A percentile compares a stretch with the other conserved stretches of the same genome.
Conservation (phyloP, 129 eudicot genomes). For the Escallonia herrerae region DNA sequence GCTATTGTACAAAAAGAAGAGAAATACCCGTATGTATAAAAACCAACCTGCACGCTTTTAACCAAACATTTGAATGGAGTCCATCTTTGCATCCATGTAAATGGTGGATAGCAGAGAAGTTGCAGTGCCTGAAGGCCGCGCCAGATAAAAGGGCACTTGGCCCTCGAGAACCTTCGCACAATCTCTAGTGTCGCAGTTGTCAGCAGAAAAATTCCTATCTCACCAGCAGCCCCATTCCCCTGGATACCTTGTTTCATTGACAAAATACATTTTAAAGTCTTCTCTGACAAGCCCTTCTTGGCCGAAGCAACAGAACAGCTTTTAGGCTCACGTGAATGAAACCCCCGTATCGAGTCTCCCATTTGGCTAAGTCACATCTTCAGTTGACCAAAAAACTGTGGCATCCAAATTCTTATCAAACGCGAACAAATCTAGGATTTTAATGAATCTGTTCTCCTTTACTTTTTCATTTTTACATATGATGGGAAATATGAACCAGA, state of each 20-base stretch:
- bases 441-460: background rate
- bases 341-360: conserved; percentile 31
- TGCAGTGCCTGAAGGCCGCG: conserved; percentile 66
- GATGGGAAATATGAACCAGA: background rate
- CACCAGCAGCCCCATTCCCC: conserved; percentile 35
- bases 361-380: conserved; percentile 24
- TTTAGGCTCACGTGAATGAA: conserved; percentile 28
- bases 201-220: conserved; percentile 36
- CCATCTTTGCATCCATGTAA: conserved; percentile 72
- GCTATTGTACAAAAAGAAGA: no score
- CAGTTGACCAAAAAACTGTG: conserved; percentile 7
- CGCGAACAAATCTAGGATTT: conserved; percentile 7
- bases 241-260: conserved; percentile 36
- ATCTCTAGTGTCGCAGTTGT: conserved; percentile 57
- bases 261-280: conserved; percentile 39
- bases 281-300: conserved; percentile 31
- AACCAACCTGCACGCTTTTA: conserved; percentile 54
- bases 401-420: conserved; percentile 2
- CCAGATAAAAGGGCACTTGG: conserved; percentile 66
- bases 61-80: conserved; percentile 38
- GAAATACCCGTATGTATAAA: background rate
- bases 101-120: conserved; percentile 49
- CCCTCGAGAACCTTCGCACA: conserved; percentile 55
- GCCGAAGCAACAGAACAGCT: conserved; percentile 36
- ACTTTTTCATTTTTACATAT: background rate